These are phyloP conservation scores for Tetraselmis chui DNA, from an alignment of 139 green algal genomes.

Conservation along the genomic window DNA sequence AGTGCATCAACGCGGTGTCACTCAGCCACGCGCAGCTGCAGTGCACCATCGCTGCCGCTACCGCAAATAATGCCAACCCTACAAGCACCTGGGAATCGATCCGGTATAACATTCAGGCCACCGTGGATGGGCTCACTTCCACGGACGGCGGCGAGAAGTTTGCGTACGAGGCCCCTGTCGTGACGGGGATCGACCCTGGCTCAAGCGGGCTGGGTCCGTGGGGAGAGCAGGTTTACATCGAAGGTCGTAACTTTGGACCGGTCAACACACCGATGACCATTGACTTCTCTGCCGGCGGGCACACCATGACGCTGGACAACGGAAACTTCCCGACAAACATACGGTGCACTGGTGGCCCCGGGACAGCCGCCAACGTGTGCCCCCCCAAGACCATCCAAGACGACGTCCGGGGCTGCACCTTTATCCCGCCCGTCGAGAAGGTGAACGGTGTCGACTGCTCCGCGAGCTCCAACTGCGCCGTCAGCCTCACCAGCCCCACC, in stretches of 20 bases:
- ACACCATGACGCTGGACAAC: background rate
- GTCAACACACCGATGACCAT: background rate
- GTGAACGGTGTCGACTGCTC: background rate
- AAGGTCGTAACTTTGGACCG: constrained; percentile 10
- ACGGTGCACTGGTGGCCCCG: background rate
- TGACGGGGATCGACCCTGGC: constrained; percentile 1
- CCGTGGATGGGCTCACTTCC: background rate
- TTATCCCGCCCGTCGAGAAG: background rate
- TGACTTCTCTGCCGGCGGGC: background rate
- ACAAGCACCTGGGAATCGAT: background rate
- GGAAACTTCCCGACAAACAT: background rate
- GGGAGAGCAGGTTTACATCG: constrained; percentile 2
- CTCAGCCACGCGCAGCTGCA: constrained; percentile 6
- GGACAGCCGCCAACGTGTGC: background rate
- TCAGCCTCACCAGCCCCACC: background rate
- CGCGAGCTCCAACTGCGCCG: background rate
- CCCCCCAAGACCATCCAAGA: background rate
- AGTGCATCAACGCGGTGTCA: background rate
- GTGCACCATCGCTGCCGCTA: constrained; percentile 4
- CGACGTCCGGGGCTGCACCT: background rate
- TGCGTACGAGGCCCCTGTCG: constrained; percentile 6
- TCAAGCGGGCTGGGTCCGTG: background rate
- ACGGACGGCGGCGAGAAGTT: constrained; percentile 6
- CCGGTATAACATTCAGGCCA: background rate
- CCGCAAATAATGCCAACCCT: background rate